Conservation (phyloP, 2,329 filamentous ascomycete genomes). For the Apiospora sp. region DNA sequence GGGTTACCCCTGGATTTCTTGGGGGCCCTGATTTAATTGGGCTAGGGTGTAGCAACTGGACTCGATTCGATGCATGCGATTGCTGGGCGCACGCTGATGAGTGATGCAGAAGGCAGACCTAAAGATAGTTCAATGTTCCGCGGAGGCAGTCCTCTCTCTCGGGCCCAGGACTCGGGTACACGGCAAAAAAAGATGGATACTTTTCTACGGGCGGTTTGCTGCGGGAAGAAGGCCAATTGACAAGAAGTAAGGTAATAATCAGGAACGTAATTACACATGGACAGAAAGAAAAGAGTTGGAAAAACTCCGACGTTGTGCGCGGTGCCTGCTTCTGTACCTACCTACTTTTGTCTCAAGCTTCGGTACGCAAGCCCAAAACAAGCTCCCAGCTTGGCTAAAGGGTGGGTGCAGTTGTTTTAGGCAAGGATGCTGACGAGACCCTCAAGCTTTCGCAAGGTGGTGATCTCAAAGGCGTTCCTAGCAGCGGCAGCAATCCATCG, state of each 20-base stretch:
- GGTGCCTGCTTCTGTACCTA: neutral
- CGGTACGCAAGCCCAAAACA: neutral
- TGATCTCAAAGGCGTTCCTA: constrained; percentile 3
- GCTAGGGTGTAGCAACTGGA: neutral
- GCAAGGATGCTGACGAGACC: constrained; percentile 17
- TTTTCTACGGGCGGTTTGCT: neutral
- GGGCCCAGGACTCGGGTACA: neutral
- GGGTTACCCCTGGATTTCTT: constrained; percentile 11
- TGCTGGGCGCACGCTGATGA: neutral
- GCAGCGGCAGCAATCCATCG: neutral
- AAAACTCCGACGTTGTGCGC: neutral
- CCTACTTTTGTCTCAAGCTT: constrained; percentile 4
- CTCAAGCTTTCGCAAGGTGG: neutral
- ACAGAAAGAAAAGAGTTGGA: neutral
- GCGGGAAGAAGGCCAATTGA: neutral
- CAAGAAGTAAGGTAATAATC: no score
- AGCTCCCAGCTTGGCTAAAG: constrained; percentile 8
- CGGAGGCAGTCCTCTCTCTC: neutral
- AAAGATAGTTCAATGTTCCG: neutral
- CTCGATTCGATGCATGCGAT: neutral
- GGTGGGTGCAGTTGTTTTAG: constrained; percentile 13
- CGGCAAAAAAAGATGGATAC: neutral
- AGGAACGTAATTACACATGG: no score
- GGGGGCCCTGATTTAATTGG: constrained; percentile 7
- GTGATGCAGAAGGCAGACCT: neutral